phyloP scores from a whole-genome alignment of 2,329 filamentous ascomycete genomes.

The Nigrospora osmanthi region DNA sequence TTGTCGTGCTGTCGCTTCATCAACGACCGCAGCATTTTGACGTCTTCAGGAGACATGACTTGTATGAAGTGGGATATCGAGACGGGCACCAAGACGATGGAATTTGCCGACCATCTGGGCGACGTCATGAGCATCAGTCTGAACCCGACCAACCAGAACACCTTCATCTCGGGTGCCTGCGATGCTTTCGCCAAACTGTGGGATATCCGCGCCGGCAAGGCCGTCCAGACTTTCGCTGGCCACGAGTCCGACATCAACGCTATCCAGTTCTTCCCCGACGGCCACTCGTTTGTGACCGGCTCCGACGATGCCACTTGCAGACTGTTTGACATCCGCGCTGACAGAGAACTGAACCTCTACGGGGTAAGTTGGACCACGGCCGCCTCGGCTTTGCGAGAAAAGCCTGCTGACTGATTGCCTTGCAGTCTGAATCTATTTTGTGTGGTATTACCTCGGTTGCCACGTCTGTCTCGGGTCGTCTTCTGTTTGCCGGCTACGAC shows the following conservation, averaged over 20 bases:
- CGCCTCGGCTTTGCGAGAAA: too few relatives aligned
- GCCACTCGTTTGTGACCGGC: conserved; percentile 95
- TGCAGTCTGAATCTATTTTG: conserved; percentile 88
- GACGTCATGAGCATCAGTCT: conserved; percentile 99
- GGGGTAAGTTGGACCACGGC: conserved; percentile 40
- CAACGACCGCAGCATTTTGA: conserved; percentile 95
- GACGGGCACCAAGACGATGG: conserved; percentile 91
- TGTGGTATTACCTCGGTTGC: conserved; percentile 98
- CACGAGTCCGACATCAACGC: conserved; percentile 99
- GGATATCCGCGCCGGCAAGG: conserved; percentile 98
- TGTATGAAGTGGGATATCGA: conserved; percentile 99
- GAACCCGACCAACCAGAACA: conserved; percentile 98
- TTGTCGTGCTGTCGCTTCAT: conserved; percentile 98
- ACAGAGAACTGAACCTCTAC: conserved; percentile 67
- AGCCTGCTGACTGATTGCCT: conserved; percentile 9
- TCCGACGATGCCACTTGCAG: conserved; percentile 97
- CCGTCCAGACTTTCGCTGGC: conserved; percentile 95
- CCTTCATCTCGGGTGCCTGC: conserved; percentile 98
- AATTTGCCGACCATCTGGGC: conserved; percentile 96
- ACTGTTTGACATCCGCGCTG: conserved; percentile 94
- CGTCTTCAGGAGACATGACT: conserved; percentile 98
- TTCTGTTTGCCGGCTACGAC: conserved; percentile 95
- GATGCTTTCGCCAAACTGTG: conserved; percentile 98
- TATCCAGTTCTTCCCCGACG: conserved; percentile 98
- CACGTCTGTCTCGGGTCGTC: conserved; percentile 89